These are phyloP conservation scores for Sporormia fimetaria DNA, from an alignment of 495 filamentous ascomycete species.

Conservation along the genomic window DNA sequence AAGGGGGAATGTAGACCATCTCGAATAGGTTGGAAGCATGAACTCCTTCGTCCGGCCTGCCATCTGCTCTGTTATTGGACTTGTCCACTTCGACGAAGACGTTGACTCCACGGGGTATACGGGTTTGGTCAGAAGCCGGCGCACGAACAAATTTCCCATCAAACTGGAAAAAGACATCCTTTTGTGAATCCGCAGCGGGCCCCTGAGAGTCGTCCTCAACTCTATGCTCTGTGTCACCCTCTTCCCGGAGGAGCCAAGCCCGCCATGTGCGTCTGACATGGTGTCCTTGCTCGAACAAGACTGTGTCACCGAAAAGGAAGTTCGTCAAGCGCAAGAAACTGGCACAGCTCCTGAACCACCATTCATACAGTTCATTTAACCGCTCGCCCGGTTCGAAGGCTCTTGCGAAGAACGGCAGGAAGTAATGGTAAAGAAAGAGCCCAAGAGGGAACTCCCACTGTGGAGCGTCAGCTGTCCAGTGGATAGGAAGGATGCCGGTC, in stretches of 20 bases:
- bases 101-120: slow-evolving; percentile 68
- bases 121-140: slow-evolving; percentile 84
- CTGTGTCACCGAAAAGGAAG: slow-evolving; percentile 82
- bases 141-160: slow-evolving; percentile 82
- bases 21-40: slow-evolving; percentile 60
- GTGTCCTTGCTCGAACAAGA: slow-evolving; percentile 70
- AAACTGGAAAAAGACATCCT: slow-evolving; percentile 45
- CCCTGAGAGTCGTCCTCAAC: slow-evolving; percentile 29
- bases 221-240: slow-evolving; percentile 39
- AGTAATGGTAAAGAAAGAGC: slow-evolving; percentile 88
- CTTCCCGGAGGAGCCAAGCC: slow-evolving; percentile 36
- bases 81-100: slow-evolving; percentile 78
- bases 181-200: slow-evolving; percentile 33
- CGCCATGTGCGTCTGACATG: slow-evolving; percentile 46
- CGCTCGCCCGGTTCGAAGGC: slow-evolving; percentile 75
- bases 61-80: slow-evolving; percentile 54
- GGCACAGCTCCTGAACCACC: slow-evolving; percentile 93
- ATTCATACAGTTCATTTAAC: slow-evolving; percentile 73
- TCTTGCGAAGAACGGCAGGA: slow-evolving; percentile 74
- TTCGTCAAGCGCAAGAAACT: slow-evolving; percentile 67
- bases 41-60: slow-evolving; percentile 45
- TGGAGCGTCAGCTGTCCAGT: slow-evolving; percentile 82
- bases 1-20: slow-evolving; percentile 79
- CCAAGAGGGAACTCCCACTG: slow-evolving; percentile 92
- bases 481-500: slow-evolving; percentile 69